These are phyloP conservation scores for Leptographium lundbergii DNA, from an alignment of 2,329 filamentous ascomycete species.

Conservation along the genomic window DNA sequence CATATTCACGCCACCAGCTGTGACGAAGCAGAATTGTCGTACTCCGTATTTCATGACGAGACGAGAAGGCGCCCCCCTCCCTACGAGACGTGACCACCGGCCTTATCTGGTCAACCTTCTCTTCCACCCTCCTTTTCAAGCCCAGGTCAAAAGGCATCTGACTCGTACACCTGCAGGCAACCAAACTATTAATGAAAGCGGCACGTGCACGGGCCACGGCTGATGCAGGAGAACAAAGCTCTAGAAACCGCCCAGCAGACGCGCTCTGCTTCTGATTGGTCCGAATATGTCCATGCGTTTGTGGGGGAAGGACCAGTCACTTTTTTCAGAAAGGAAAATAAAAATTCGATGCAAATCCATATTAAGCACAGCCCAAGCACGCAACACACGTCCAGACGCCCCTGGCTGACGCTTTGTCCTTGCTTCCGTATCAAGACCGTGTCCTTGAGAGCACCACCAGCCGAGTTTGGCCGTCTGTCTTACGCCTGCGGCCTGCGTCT, in stretches of 20 bases:
- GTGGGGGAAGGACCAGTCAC: slow-evolving; percentile 2
- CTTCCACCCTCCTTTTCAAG: neutral
- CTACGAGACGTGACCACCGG: neutral
- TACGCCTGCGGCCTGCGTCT: neutral
- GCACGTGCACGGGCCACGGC: slow-evolving; percentile 5
- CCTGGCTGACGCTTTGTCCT: no score
- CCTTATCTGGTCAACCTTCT: neutral
- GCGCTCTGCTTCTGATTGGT: slow-evolving; percentile 2
- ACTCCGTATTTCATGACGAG: neutral
- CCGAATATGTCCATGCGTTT: neutral
- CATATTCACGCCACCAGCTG: neutral
- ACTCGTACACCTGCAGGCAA: neutral
- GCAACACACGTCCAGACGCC: neutral
- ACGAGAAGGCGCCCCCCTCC: neutral
- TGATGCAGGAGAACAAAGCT: slow-evolving; percentile 7
- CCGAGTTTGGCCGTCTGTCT: neutral
- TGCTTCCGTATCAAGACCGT: neutral
- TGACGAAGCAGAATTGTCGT: no score
- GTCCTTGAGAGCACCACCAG: neutral
- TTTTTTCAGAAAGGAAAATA: neutral
- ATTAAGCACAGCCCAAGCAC: neutral
- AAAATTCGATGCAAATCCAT: neutral
- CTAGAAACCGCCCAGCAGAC: neutral
- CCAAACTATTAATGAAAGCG: neutral
- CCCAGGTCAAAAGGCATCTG: neutral